Evolutionary conservation across 2,329 filamentous ascomycete species (phyloP), one percentile per base, ranked within the genome.

Genomic region (Taxawa tesnikishii): DNA sequence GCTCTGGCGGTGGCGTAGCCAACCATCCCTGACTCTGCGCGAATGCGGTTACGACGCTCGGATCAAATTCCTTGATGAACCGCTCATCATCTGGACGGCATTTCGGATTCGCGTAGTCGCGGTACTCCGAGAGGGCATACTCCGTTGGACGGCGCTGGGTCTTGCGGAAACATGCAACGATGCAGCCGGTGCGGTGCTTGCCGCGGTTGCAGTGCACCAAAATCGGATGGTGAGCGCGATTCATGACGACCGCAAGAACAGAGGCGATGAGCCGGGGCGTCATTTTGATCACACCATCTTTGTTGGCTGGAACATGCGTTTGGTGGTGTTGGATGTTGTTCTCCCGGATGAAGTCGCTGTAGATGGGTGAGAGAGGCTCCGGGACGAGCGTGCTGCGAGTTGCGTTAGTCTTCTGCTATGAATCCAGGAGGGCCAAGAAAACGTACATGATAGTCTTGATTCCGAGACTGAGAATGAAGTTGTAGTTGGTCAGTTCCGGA

Each of bases 171-270:
- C 81, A 76, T 12, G 75, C 87, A 29, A 87, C 70, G n/a, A 90
- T 79, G 49, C 85, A 94, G 14, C 87, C 87, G 12, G 87, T 94
- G 36, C 87, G 79, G 51, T 94, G 87, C 69, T 83, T 90, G 51
- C 87, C 87, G 45, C 93, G 87, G 51, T 94, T 94, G 67, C 87
- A 94, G 55, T 94, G 87, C 28, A 94, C 70, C 24, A 94, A 66
- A 8, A 94, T 57, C 0, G 87, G 87, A 43, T 90, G 76, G 40
- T 92, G 84, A 19, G 65, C 58, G 29, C 68, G 68, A 48, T 92
- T 72, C 32, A 88, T 65, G 25, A 88, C 69, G 26, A 88, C 60
- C 9, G 70, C 63, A 15, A 93, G 65, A 28, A 88, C 83, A 6
- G 71, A 62, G 39, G 70, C 67, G 68, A 94, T 83, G 15, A 75